phyloP scores from a whole-genome alignment of 2,329 filamentous ascomycete genomes.

The Venturia nashicola region DNA sequence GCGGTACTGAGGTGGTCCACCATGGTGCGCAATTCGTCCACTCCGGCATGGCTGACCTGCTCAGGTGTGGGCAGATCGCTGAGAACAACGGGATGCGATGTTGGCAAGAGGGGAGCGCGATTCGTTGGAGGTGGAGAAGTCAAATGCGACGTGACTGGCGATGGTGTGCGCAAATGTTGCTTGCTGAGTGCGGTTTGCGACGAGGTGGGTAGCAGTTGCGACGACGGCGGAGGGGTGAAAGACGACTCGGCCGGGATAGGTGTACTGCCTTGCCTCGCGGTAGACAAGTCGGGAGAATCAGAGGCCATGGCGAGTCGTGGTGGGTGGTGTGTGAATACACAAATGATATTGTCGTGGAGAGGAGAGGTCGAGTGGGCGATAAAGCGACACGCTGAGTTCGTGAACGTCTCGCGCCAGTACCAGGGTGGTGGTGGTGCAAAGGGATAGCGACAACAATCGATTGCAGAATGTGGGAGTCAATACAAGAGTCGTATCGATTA shows the following conservation, averaged over 20 bases:
- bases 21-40: slow-evolving; percentile 41
- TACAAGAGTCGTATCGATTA: not conserved
- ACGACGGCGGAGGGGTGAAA: slow-evolving; percentile 54
- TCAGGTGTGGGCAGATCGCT: slow-evolving; percentile 30
- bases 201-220: slow-evolving; percentile 31
- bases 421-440: not conserved
- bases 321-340: not conserved
- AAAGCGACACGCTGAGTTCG: not conserved
- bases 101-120: not conserved
- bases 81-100: slow-evolving; percentile 13
- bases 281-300: not conserved
- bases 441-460: not conserved
- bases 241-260: slow-evolving; percentile 28
- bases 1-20: slow-evolving; percentile 39
- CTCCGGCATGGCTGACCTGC: slow-evolving; percentile 39
- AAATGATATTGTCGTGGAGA: not conserved
- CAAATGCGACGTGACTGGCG: slow-evolving; percentile 36
- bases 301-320: not conserved
- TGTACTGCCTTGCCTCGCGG: slow-evolving; percentile 15
- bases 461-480: not conserved
- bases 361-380: not conserved
- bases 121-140: slow-evolving; percentile 36
- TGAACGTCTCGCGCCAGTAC: not conserved
- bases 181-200: slow-evolving; percentile 23
- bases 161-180: slow-evolving; percentile 31